Conservation (phyloP, 257 asterid genomes). For the Nicotiana tabacum region DNA sequence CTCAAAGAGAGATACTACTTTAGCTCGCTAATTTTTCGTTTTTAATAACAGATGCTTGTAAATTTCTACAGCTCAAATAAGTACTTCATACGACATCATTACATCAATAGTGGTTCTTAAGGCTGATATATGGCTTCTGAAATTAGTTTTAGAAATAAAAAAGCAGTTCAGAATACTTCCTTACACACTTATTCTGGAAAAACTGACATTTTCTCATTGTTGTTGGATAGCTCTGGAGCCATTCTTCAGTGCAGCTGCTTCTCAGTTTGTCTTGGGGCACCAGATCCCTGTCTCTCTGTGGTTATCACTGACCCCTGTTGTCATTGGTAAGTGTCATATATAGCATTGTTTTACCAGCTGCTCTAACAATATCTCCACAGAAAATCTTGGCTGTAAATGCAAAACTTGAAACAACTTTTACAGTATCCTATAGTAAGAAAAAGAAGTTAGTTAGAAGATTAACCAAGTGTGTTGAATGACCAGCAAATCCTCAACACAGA, state of each 20-base stretch:
- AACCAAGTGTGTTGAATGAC: neutral
- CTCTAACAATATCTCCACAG: neutral
- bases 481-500: neutral
- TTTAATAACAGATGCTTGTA: neutral
- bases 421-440: neutral
- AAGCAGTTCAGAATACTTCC: neutral
- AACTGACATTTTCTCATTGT: neutral
- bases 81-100: neutral
- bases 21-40: neutral
- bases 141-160: neutral
- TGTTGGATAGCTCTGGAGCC: slow-evolving; percentile 88
- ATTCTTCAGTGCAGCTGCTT: slow-evolving; percentile 97
- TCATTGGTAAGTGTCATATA: slow-evolving; percentile 49
- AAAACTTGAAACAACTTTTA: neutral
- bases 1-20: neutral
- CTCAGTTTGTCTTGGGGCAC: slow-evolving; percentile 95
- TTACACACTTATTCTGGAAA: neutral
- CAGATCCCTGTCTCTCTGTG: slow-evolving; percentile 70
- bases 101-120: neutral
- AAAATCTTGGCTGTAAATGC: neutral
- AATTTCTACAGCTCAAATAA: neutral
- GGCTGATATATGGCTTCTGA: neutral
- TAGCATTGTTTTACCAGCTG: neutral
- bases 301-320: slow-evolving; percentile 95
- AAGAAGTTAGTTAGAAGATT: neutral